phyloP scores from a whole-genome alignment of 768 basidiomycete genomes.

The Dioszegia crocea region DNA sequence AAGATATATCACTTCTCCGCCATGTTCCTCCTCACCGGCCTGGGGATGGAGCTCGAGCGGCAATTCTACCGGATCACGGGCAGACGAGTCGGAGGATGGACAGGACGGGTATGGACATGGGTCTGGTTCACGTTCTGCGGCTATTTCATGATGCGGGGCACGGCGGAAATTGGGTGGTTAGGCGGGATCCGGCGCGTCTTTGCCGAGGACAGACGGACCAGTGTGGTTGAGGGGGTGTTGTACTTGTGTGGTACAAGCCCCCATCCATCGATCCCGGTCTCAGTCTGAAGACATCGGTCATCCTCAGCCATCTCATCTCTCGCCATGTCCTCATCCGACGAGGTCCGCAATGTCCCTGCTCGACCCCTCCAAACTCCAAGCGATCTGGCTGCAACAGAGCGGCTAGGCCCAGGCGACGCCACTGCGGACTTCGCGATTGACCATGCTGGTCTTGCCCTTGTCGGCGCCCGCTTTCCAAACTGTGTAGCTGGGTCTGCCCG shows the following conservation, averaged over 20 bases:
- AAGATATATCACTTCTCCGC: not conserved
- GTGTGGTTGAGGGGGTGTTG: slow-evolving; percentile 2
- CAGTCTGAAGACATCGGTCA: too few species aligned
- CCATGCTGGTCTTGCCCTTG: too few species aligned
- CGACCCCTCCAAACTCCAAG: too few species aligned
- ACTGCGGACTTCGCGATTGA: too few species aligned
- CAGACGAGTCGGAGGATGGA: slow-evolving; percentile 1
- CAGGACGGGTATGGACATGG: slow-evolving; percentile 7
- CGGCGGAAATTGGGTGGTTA: not conserved
- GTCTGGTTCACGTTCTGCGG: slow-evolving; percentile 1
- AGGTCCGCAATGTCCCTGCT: too few species aligned
- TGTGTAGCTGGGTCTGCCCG: too few species aligned
- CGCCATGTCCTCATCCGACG: too few species aligned
- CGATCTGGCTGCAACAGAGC: too few species aligned
- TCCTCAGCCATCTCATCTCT: too few species aligned
- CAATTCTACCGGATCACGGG: slow-evolving; percentile 2
- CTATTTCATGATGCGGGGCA: not conserved
- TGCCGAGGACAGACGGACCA: not conserved
- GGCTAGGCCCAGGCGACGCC: too few species aligned
- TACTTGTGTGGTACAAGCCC: not conserved
- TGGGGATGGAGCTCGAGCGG: slow-evolving; percentile 1
- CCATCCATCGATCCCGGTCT: not conserved
- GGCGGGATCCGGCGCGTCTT: not conserved
- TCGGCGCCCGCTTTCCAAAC: too few species aligned
- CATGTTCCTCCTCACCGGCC: not conserved